Evolutionary conservation across 1,284 basidiomycete genomes (phyloP), one percentile per base, ranked within the genome.

Genomic region (Kwoniella shivajii): DNA sequence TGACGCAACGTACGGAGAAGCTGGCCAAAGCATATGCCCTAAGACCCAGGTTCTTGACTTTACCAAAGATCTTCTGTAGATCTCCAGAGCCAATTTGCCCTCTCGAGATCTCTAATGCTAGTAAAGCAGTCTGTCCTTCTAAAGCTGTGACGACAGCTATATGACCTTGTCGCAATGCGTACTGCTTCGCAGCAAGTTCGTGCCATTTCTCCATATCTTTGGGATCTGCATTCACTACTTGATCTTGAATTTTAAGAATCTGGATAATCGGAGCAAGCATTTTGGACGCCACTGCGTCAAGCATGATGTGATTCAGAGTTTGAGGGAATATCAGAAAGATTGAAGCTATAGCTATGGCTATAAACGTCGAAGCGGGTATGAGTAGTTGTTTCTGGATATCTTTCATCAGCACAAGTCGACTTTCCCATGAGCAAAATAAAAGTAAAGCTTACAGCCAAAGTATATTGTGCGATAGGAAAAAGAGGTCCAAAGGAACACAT

Each of bases 241-340:
- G 59, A 14, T 74, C 66, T 56, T 80, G 79, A 1, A 78, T 52
- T 9, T 62, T 62, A 9, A 79, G 60, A 0, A 78, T 57, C 3
- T 57, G 51, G 5, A 72, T 66, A 18, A 69, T 65, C 1, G 76
- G 74, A 1, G 45, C 54, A 27, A 80, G 64, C 26, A 72, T 63
- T 16, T 62, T 62, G 33, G 73, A 61, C 54, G 72, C 63, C 1
- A 76, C 59, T 3, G 56, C 58, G 38, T 61, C 64, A 5, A 73
- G 65, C 50, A 74, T 55, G 37, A 73, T 75, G 61, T 86, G 85
- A 56, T 85, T 86, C 56, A 89, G 76, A 7, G 85, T 85, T 73
- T 88, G 84, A 0, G 89, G 89, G 69, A 90, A 91, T 57, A 90
- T 79, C 33, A 90, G 67, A 16, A 86, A 61, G 26, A 85, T 81